Evolutionary conservation across 805 yeast genomes (phyloP).

Genomic region (Candida awuae): DNA sequence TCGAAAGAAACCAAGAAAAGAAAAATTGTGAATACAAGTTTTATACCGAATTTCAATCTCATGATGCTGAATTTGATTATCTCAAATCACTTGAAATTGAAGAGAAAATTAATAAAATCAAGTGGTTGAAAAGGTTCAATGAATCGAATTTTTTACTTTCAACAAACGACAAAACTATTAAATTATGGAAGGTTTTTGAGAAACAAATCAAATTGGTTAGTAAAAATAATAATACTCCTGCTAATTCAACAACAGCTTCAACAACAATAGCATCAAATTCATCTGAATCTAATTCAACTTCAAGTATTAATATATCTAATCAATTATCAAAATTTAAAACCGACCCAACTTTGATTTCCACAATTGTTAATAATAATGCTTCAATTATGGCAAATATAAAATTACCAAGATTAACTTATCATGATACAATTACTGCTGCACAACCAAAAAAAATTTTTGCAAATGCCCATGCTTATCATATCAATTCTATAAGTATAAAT

Average conservation of each 20-base stretch:
- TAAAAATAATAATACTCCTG: constrained; percentile 65
- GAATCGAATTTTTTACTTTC: constrained; percentile 84
- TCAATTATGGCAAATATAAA: constrained; percentile 38
- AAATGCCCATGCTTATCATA: constrained; percentile 97
- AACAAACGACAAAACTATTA: constrained; percentile 97
- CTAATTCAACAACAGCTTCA: constrained; percentile 28
- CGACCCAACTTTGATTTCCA: constrained; percentile 17
- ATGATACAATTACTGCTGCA: constrained; percentile 92
- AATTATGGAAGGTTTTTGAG: constrained; percentile 93
- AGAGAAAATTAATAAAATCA: constrained; percentile 95
- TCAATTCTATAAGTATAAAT: constrained; percentile 89
- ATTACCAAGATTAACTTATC: constrained; percentile 84
- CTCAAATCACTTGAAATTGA: constrained; percentile 93
- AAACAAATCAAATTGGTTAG: constrained; percentile 86
- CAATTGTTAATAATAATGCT: constrained; percentile 2
- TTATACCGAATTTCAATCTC: constrained; percentile 94
- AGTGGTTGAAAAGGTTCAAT: constrained; percentile 87
- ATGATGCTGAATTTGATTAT: constrained; percentile 97
- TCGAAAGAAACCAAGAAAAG: constrained; percentile 75
- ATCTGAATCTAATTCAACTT: constrained; percentile 2
- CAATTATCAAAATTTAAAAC: constrained; percentile 24
- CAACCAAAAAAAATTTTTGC: constrained; percentile 86
- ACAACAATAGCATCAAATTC: constrained; percentile 1
- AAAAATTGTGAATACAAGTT: constrained; percentile 89
- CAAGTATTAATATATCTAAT: constrained; percentile 15